Evolutionary conservation across 352 stramenopile species (phyloP), one percentile per base, ranked within the genome.

Genomic region (Pelagophyceae sp.): DNA sequence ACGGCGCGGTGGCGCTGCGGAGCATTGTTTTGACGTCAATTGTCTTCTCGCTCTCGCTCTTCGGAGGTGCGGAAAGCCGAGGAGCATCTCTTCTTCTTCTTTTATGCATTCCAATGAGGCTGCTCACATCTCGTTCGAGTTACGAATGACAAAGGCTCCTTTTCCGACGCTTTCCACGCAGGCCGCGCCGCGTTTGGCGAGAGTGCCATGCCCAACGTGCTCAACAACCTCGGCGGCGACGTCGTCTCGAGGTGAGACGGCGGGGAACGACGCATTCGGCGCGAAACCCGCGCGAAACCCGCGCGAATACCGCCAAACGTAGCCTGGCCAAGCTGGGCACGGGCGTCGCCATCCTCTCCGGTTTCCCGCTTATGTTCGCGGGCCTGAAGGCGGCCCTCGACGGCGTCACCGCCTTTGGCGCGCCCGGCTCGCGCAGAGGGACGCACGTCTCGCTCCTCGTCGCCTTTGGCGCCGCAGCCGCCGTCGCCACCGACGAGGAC

Each of bases 291-390:
- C 58, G 58, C 27, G 61, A 54, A 54, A 23, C 45, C 45, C 45
- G 11, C 45, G 11, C 45, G 45, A 54, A 11, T 11, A 54, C 45
- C 11, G 45, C 11, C 45, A 23, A 54, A 23, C 45, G 45, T 23
- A 54, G 58, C 58, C 27, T 77, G 17, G 78, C 78, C 37, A 72
- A 77, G 37, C 38, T 69, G 5, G 76, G 80, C 60, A 80, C 76
- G 29, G 79, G 79, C 38, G 40, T 80, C 29, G 79, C 79, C 3
- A 82, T 82, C 70, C 72, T 82, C 65, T 79, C 69, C 6, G 79
- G 79, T 0, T 82, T 81, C 54, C 72, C 79, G 77, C 79, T 82
- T 33, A 82, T 82, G 79, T 82, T 82, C 38, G 76, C 79, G 37
- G 79, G 79, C n/a, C 71, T 82, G n/a, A 82, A 82, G 64, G 75